Evolutionary conservation across 23 red algal species (phyloP).

Genomic region (Gracilaria gracilis): DNA sequence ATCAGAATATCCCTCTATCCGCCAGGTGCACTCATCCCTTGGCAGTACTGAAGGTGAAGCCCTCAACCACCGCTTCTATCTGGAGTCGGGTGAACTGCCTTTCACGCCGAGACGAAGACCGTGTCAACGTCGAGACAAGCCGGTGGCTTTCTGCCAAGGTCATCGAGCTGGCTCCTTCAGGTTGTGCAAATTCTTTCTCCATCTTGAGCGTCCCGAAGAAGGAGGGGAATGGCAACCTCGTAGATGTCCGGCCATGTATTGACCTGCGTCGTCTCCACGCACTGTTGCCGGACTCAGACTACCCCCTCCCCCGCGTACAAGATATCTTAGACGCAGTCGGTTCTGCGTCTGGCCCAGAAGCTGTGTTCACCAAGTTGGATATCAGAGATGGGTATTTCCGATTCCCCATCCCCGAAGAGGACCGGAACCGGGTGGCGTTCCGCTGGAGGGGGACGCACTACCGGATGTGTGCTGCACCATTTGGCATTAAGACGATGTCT

Average conservation of each 20-base stretch:
- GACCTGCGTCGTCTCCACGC: too few species aligned
- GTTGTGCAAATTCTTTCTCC: not conserved
- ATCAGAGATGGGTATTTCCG: too few species aligned
- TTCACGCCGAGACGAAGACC: not conserved
- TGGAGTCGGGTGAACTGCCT: not conserved
- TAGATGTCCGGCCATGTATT: slow-evolving; percentile 10
- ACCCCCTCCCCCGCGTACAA: too few species aligned
- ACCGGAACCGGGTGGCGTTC: too few species aligned
- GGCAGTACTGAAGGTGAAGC: not conserved
- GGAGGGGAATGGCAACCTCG: not conserved
- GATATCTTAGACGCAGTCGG: too few species aligned
- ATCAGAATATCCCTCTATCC: not conserved
- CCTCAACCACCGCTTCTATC: not conserved
- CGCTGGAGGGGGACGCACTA: too few species aligned
- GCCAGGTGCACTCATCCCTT: not conserved
- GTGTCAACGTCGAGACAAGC: not conserved
- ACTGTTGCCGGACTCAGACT: too few species aligned
- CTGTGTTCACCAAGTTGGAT: too few species aligned
- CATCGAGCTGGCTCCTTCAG: not conserved
- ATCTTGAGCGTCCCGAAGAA: not conserved
- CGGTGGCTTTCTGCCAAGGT: not conserved
- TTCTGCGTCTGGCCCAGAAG: too few species aligned
- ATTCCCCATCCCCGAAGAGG: too few species aligned
- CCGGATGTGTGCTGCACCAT: too few species aligned
- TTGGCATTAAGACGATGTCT: too few species aligned